Percentiles rank a stretch among this genome's conserved stretches.
Evolutionary conservation across 495 filamentous ascomycete genomes (phyloP).

Genomic region (Penicillium steckii): DNA sequence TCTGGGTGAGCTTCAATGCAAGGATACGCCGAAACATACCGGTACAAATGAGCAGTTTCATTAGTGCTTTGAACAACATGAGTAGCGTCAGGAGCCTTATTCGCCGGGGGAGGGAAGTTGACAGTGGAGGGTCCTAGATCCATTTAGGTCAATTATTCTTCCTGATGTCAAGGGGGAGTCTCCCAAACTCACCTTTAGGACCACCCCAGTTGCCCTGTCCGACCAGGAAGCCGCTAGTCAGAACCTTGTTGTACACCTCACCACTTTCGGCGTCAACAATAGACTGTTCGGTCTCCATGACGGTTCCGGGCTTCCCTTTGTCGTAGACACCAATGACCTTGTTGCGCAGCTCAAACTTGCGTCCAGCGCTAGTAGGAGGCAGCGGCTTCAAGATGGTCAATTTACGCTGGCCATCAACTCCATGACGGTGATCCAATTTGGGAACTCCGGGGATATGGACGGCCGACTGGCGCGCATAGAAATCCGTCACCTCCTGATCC

Average conservation of each 20-base stretch:
- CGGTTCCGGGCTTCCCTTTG: slow-evolving; percentile 81
- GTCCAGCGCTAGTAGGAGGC: slow-evolving; percentile 68
- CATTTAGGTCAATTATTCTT: not conserved
- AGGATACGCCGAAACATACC: slow-evolving; percentile 31
- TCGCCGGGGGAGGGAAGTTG: slow-evolving; percentile 72
- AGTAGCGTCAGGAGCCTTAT: slow-evolving; percentile 70
- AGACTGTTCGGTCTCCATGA: slow-evolving; percentile 76
- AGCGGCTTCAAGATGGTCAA: slow-evolving; percentile 77
- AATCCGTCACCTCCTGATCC: slow-evolving; percentile 77
- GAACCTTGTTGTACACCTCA: slow-evolving; percentile 68
- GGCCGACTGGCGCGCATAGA: slow-evolving; percentile 64
- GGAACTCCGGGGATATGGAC: slow-evolving; percentile 73
- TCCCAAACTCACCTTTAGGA: slow-evolving; percentile 64
- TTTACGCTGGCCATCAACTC: slow-evolving; percentile 83
- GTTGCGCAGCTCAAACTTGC: slow-evolving; percentile 70
- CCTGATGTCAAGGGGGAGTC: not conserved
- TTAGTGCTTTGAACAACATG: slow-evolving; percentile 63
- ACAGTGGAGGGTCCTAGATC: slow-evolving; percentile 61
- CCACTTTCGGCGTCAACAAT: slow-evolving; percentile 69
- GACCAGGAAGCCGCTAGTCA: slow-evolving; percentile 73
- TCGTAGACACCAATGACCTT: slow-evolving; percentile 89
- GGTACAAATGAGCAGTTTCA: slow-evolving; percentile 74
- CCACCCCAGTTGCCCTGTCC: slow-evolving; percentile 87
- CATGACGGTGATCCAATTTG: slow-evolving; percentile 68
- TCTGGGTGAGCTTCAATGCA: not conserved